Percentiles rank a stretch among this genome's conserved stretches.
phyloP scores from a whole-genome alignment of 2,329 filamentous ascomycete species.

The Parafenestella ontariensis region DNA sequence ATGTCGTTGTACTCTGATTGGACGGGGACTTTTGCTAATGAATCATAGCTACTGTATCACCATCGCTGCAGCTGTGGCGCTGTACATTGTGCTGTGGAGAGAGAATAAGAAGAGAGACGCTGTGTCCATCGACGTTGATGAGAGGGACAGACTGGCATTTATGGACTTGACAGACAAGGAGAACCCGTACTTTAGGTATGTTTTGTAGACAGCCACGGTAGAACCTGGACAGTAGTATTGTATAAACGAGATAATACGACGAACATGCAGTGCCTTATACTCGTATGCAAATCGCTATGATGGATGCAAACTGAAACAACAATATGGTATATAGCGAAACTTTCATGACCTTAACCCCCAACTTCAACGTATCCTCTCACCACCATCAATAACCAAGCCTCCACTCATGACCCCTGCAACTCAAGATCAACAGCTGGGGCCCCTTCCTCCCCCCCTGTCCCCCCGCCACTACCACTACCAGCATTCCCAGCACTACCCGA shows the following conservation, averaged over 20 bases:
- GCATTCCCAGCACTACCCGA: no score
- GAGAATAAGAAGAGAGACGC: constrained; percentile 57
- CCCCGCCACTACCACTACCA: no score
- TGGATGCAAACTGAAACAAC: not conserved
- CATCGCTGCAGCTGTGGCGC: constrained; percentile 61
- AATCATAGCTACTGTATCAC: constrained; percentile 66
- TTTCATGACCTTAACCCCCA: not conserved
- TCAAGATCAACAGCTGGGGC: no score
- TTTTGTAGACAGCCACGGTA: constrained; percentile 28
- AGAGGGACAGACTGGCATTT: constrained; percentile 59
- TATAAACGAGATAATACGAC: not conserved
- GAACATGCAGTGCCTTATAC: no score
- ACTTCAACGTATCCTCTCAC: no score
- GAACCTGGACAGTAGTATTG: no score
- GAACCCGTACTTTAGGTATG: constrained; percentile 66
- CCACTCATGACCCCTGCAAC: no score
- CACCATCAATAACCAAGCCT: no score
- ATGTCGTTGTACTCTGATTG: constrained; percentile 24
- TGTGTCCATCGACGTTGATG: constrained; percentile 63
- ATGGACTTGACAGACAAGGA: constrained; percentile 63
- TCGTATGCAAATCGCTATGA: no score
- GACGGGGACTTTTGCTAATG: constrained; percentile 44
- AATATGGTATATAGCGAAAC: not conserved
- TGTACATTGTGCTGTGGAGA: constrained; percentile 66
- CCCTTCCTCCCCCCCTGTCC: no score